Evolutionary conservation across 1,284 basidiomycete genomes (phyloP).

Genomic region (Trichosporon inkin): DNA sequence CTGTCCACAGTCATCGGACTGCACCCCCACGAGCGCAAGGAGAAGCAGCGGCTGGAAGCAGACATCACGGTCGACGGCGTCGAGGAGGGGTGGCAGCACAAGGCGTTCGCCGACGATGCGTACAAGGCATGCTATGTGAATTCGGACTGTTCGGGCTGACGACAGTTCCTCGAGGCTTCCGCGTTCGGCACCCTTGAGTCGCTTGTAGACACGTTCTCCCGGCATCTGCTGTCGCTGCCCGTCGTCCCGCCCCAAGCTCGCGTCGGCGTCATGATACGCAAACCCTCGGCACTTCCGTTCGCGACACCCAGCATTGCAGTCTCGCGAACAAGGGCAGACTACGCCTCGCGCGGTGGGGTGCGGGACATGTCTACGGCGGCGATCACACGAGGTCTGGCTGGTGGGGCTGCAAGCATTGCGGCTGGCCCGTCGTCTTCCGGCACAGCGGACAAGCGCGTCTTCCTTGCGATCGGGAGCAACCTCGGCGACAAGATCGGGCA

Average conservation of each 20-base stretch:
- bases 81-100: slow-evolving; percentile 48
- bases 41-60: slow-evolving; percentile 65
- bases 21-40: slow-evolving; percentile 65
- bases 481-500: slow-evolving; percentile 82
- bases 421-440: background rate
- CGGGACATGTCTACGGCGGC: slow-evolving; percentile 3
- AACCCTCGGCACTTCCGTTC: slow-evolving; percentile 70
- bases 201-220: slow-evolving; percentile 62
- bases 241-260: slow-evolving; percentile 21
- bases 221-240: slow-evolving; percentile 39
- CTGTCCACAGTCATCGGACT: slow-evolving; percentile 60
- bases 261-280: slow-evolving; percentile 61
- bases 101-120: slow-evolving; percentile 49
- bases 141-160: background rate
- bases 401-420: background rate
- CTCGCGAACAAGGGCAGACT: slow-evolving; percentile 53
- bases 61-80: slow-evolving; percentile 54
- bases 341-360: slow-evolving; percentile 28
- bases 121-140: slow-evolving; percentile 50
- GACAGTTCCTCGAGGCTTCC: slow-evolving; percentile 53
- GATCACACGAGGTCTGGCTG: background rate
- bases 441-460: slow-evolving; percentile 47
- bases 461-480: slow-evolving; percentile 84
- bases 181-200: slow-evolving; percentile 70
- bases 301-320: slow-evolving; percentile 65